phyloP scores from a whole-genome alignment of 441 rosid species.

The Gossypium lobatum region DNA sequence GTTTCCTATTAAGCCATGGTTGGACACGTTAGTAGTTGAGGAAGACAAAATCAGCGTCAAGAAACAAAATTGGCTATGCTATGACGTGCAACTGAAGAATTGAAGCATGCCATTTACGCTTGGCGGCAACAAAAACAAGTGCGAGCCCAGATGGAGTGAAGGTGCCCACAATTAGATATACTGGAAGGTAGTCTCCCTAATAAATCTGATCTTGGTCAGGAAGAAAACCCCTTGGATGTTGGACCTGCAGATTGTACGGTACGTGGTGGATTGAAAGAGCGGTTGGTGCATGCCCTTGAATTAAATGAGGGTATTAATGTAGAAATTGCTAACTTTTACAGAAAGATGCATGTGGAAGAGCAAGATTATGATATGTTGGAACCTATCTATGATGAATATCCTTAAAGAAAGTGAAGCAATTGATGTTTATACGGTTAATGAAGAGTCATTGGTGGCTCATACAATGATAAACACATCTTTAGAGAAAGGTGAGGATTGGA shows the following conservation, averaged over 20 bases:
- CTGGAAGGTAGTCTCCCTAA: neutral
- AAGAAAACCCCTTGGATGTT: neutral
- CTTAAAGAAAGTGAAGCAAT: neutral
- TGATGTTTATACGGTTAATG: too few species aligned
- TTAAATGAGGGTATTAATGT: neutral
- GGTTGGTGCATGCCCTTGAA: neutral
- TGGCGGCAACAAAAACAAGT: too few species aligned
- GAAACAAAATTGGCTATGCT: neutral
- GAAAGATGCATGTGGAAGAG: neutral
- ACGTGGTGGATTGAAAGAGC: neutral
- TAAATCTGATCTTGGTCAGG: neutral
- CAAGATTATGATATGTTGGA: neutral
- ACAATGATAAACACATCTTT: too few species aligned
- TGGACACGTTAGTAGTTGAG: neutral
- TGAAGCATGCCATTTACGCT: neutral
- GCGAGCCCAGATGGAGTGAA: too few species aligned
- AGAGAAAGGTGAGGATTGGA: too few species aligned
- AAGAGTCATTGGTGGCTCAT: too few species aligned
- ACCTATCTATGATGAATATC: neutral
- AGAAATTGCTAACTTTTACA: too few species aligned
- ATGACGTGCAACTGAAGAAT: neutral
- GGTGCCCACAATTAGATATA: neutral
- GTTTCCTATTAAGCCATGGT: neutral
- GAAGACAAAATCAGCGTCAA: neutral
- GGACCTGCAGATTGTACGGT: neutral